Evolutionary conservation across 768 basidiomycete species (phyloP).

Genomic region (Dictyophora rubrovolvata): DNA sequence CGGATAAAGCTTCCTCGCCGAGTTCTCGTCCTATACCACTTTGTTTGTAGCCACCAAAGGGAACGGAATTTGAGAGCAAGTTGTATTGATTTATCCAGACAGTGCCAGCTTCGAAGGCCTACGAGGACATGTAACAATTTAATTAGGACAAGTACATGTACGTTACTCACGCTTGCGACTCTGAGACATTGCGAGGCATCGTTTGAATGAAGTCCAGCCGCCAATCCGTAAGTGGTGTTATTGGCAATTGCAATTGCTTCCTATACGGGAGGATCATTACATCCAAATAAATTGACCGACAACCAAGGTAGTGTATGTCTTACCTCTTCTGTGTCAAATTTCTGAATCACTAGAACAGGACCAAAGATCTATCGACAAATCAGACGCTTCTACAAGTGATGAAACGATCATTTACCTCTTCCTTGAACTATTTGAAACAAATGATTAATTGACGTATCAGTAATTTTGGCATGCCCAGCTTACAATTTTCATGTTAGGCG

Average conservation of each 20-base stretch:
- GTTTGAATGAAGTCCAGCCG: constrained; percentile 81
- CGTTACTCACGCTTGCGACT: constrained; percentile 37
- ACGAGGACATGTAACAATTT: constrained; percentile 12
- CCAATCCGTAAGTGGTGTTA: constrained; percentile 82
- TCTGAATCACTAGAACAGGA: constrained; percentile 76
- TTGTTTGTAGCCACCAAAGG: constrained; percentile 94
- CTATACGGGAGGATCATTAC: background rate
- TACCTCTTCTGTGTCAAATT: constrained; percentile 70
- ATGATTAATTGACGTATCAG: background rate
- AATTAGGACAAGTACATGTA: background rate
- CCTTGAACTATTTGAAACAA: constrained; percentile 39
- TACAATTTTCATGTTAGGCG: constrained; percentile 77
- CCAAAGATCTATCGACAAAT: constrained; percentile 68
- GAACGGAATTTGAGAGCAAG: constrained; percentile 74
- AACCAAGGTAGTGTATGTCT: background rate
- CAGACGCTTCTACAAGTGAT: background rate
- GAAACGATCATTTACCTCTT: constrained; percentile 39
- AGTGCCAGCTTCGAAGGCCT: constrained; percentile 80
- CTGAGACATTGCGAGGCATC: constrained; percentile 87
- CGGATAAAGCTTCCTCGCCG: constrained; percentile 73
- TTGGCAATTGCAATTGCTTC: constrained; percentile 82
- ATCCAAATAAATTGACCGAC: background rate
- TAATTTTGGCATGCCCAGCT: constrained; percentile 18
- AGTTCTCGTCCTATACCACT: constrained; percentile 88
- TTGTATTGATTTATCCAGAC: constrained; percentile 94